A percentile compares a stretch with the other conserved stretches of the same genome.
These are phyloP conservation scores for Dichotomopilus funicola DNA, from an alignment of 2,329 filamentous ascomycete genomes.

Conservation along the genomic window DNA sequence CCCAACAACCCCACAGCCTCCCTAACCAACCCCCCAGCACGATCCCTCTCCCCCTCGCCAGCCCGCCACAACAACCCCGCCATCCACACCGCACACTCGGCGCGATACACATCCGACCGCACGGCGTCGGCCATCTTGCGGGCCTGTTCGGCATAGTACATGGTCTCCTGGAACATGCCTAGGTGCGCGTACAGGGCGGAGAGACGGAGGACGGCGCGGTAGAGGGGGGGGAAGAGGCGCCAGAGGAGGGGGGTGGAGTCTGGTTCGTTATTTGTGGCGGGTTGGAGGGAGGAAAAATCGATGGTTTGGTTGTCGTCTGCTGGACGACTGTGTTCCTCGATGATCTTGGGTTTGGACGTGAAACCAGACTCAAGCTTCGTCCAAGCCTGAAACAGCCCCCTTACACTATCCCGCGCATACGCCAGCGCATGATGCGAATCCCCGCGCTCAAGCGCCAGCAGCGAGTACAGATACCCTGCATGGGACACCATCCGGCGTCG, in stretches of 20 bases:
- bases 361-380: constrained; percentile 38
- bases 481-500: constrained; percentile 50
- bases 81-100: constrained; percentile 49
- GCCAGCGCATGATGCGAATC: constrained; percentile 51
- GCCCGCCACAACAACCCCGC: constrained; percentile 51
- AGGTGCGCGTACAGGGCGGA: constrained; percentile 75
- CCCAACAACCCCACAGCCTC: too few species aligned
- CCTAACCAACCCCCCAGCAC: too few species aligned
- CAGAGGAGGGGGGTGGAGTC: constrained; percentile 65
- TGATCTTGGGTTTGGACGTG: constrained; percentile 19
- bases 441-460: constrained; percentile 57
- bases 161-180: constrained; percentile 79
- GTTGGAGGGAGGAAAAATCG: constrained; percentile 24
- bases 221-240: constrained; percentile 68
- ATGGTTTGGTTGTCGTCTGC: constrained; percentile 24
- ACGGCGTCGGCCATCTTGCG: constrained; percentile 67
- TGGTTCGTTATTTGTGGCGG: constrained; percentile 23
- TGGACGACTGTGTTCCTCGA: constrained; percentile 4
- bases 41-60: constrained; percentile 47
- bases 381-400: constrained; percentile 51
- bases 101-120: constrained; percentile 51
- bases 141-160: constrained; percentile 82
- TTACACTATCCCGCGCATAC: constrained; percentile 52
- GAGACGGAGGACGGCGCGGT: constrained; percentile 64
- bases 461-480: constrained; percentile 58